Percentiles rank a stretch among this genome's conserved stretches.
Evolutionary conservation across 179 eudicot species (phyloP).

Genomic region (Silene noctiflora): DNA sequence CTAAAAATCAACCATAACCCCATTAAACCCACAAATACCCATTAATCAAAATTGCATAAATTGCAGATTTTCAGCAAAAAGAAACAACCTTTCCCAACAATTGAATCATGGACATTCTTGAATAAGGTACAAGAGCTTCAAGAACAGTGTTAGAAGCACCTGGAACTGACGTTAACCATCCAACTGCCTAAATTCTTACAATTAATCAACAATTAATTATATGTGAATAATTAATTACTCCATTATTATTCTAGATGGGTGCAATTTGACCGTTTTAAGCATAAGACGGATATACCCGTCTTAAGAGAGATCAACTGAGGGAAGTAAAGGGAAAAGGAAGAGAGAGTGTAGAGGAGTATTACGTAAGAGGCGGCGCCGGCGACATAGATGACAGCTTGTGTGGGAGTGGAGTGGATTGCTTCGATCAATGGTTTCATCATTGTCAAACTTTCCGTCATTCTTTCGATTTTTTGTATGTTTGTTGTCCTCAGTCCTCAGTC

Average conservation of each 20-base stretch:
- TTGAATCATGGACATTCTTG: constrained; percentile 78
- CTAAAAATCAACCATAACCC: constrained; percentile 27
- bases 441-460: constrained; percentile 12
- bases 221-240: no score
- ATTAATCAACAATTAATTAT: neutral
- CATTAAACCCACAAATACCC: neutral
- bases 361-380: constrained; percentile 95
- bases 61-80: neutral
- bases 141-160: constrained; percentile 92
- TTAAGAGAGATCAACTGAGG: no score
- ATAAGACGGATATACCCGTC: no score
- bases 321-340: neutral
- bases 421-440: constrained; percentile 47
- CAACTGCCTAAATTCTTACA: constrained; percentile 43
- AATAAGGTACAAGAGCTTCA: constrained; percentile 76
- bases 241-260: neutral
- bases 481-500: no score
- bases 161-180: constrained; percentile 79
- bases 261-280: no score
- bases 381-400: constrained; percentile 71
- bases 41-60: neutral
- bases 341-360: neutral
- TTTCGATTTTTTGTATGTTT: neutral
- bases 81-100: constrained; percentile 70
- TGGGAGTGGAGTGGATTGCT: constrained; percentile 70